Evolutionary conservation across 768 basidiomycete species (phyloP).

Genomic region (Rhizopogon vinicolor): DNA sequence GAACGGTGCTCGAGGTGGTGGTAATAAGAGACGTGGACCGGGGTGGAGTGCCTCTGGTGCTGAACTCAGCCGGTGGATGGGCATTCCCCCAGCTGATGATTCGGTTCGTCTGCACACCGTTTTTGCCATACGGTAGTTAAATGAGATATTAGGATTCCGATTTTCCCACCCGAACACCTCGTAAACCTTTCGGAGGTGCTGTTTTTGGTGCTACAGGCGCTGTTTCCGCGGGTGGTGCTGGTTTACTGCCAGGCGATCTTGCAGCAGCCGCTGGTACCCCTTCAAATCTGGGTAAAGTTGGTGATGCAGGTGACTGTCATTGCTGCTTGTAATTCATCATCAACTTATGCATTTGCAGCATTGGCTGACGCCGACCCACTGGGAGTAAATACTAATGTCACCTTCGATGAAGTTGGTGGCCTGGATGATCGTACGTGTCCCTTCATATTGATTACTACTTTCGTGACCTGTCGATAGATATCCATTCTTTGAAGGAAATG

Average conservation of each 20-base stretch:
- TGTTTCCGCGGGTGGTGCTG: constrained; percentile 45
- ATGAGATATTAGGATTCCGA: constrained; percentile 61
- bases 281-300: constrained; percentile 80
- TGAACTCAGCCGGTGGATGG: constrained; percentile 76
- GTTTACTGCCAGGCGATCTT: constrained; percentile 56
- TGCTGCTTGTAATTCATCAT: constrained; percentile 10
- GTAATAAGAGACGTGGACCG: constrained; percentile 41
- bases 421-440: constrained; percentile 76
- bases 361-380: constrained; percentile 95
- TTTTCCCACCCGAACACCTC: constrained; percentile 57
- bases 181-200: constrained; percentile 55
- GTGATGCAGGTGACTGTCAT: constrained; percentile 54
- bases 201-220: constrained; percentile 40
- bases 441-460: neutral
- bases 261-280: constrained; percentile 73
- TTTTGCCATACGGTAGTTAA: neutral
- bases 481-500: constrained; percentile 98
- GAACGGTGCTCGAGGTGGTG: constrained; percentile 27
- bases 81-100: constrained; percentile 62
- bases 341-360: constrained; percentile 36
- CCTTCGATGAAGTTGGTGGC: constrained; percentile 96
- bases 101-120: constrained; percentile 43
- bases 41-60: constrained; percentile 82
- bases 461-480: constrained; percentile 47
- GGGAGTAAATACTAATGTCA: constrained; percentile 88